phyloP scores from a whole-genome alignment of 2,329 filamentous ascomycete genomes.

The Helotiales sp. region DNA sequence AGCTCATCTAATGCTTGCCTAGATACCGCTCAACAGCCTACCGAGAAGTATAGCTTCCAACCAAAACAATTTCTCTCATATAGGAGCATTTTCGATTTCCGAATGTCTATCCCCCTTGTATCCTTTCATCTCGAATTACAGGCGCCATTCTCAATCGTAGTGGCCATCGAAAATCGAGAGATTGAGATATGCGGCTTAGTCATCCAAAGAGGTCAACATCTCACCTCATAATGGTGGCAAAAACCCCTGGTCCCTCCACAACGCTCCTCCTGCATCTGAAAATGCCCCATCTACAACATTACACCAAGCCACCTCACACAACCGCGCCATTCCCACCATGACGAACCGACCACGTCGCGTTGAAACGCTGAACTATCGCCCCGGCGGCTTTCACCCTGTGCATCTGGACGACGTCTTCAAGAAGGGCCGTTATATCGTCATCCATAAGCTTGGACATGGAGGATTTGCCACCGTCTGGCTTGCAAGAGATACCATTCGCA shows the following conservation, averaged over 20 bases:
- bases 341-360: background rate
- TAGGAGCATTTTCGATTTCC: background rate
- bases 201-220: constrained; percentile 6
- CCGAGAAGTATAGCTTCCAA: background rate
- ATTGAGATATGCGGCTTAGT: constrained; percentile 13
- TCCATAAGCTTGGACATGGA: constrained; percentile 53
- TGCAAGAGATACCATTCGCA: constrained; percentile 40
- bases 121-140: background rate
- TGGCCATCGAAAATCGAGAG: background rate
- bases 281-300: background rate
- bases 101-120: background rate
- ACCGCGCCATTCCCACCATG: background rate
- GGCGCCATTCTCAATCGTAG: background rate
- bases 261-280: background rate
- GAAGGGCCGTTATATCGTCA: constrained; percentile 49
- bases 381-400: constrained; percentile 52
- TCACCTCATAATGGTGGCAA: background rate
- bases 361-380: constrained; percentile 29
- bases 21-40: background rate
- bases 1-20: background rate
- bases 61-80: background rate
- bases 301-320: background rate
- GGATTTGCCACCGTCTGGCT: constrained; percentile 54
- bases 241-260: background rate
- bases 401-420: constrained; percentile 50